Evolutionary conservation across 2,329 filamentous ascomycete genomes (phyloP), one percentile per base, ranked within the genome.

Genomic region (Fusarium protoensiforme): DNA sequence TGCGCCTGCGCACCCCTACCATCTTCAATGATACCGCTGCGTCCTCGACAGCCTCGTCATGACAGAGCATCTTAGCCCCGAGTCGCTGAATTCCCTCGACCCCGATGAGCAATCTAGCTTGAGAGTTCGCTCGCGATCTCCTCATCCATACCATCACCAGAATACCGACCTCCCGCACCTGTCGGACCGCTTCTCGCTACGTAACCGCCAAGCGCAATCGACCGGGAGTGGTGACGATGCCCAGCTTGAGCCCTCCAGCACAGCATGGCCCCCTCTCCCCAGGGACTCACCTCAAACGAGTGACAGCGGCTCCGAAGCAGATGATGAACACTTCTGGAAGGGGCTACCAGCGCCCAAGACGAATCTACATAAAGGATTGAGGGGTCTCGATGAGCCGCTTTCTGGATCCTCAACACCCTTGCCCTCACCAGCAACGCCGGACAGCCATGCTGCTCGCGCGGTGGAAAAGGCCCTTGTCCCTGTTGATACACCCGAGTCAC

Each of bases 251-350:
- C 65, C 68, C n/a, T 78, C 80, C 33, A 75, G 75, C 9, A 75
- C 76, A 27, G 61, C 65, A n/a, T 77, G 67, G 57, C 69, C 76
- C n/a, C 74, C 77, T 51, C 82, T 85, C 71, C 81, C 84, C 66
- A 87, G 85, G 72, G 87, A 89, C 60, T 90, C 89, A 6, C 86
- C 88, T 1, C 88, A 91, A 2, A 90, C 89, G 13, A 98, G 94
- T 81, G 95, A 98, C 75, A 98, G 95, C 80, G 96, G 96, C 27
- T 97, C 95, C 20, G 96, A 98, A 80, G 96, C 96, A 41, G 96
- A 98, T 78, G 96, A 98, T 84, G 96, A 98, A 81, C 93, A 95
- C 72, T 92, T 96, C 75, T 86, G 98, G 65, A 96, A 93, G 80
- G 93, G 95, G 1, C 84, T 98, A 24, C 95, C 96, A 1, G 94